A percentile compares a stretch with the other conserved stretches of the same genome.
phyloP scores from a whole-genome alignment of 202 grass and related monocot species.

The Setaria viridis region DNA sequence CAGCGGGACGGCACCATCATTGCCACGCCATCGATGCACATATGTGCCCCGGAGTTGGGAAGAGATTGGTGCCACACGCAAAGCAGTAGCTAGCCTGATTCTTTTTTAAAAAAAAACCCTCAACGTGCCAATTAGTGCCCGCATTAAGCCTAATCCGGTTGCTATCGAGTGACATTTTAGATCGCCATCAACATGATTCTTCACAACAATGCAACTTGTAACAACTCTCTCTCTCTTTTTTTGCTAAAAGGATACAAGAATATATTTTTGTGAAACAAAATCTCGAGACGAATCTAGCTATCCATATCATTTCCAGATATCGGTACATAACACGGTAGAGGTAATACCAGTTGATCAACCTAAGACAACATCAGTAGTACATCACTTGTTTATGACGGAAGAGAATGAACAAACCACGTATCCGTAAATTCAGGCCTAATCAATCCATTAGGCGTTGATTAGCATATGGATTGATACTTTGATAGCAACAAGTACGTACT shows the following conservation, averaged over 20 bases:
- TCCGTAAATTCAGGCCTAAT: not conserved
- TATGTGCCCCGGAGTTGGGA: not conserved
- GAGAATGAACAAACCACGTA: too few species aligned
- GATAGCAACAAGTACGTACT: not conserved
- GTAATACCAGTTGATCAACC: too few species aligned
- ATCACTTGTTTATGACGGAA: too few species aligned
- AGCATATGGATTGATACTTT: not conserved
- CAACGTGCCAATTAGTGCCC: not conserved
- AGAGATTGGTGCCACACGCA: not conserved
- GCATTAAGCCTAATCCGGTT: not conserved
- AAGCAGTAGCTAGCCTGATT: not conserved
- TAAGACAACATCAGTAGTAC: too few species aligned
- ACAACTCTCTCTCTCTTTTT: too few species aligned
- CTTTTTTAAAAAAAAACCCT: not conserved
- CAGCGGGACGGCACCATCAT: constrained; percentile 23
- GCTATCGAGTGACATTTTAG: too few species aligned
- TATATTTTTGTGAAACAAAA: too few species aligned
- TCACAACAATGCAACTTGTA: too few species aligned
- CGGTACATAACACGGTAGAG: too few species aligned
- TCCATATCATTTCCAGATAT: too few species aligned
- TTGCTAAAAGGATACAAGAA: too few species aligned
- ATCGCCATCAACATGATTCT: not conserved
- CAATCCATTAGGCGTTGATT: not conserved
- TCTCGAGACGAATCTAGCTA: too few species aligned
- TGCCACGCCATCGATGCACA: constrained; percentile 6